A percentile compares a stretch with the other conserved stretches of the same genome.
Conservation (phyloP, 495 filamentous ascomycete genomes). For the Xanthoparmelia taractica region DNA sequence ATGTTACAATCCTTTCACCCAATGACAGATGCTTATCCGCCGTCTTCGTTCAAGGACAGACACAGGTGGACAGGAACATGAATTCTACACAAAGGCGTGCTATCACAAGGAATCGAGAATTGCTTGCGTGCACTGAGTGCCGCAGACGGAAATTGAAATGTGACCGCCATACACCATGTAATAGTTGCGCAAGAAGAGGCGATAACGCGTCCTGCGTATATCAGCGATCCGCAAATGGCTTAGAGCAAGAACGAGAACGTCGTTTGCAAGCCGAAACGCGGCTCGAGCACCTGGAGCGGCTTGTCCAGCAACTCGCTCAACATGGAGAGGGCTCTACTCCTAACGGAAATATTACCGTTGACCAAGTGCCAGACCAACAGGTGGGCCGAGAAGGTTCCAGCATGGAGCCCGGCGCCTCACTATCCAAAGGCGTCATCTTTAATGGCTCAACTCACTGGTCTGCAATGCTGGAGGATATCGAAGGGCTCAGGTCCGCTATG, state of each 20-base stretch:
- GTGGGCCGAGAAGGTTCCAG: background rate
- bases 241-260: background rate
- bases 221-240: background rate
- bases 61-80: background rate
- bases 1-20: too few relatives aligned
- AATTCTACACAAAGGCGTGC: background rate
- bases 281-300: constrained; percentile 3
- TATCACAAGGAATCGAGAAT: constrained; percentile 1
- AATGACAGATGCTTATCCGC: too few relatives aligned
- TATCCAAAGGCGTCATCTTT: constrained; percentile 20
- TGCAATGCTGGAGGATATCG: constrained; percentile 30
- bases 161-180: constrained; percentile 1
- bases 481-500: constrained; percentile 28
- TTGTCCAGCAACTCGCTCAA: constrained; percentile 5
- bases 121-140: constrained; percentile 3
- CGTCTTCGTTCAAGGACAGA: too few relatives aligned
- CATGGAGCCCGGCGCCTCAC: background rate
- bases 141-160: background rate
- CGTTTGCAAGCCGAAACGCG: background rate
- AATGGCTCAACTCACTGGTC: constrained; percentile 30
- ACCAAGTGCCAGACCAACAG: background rate
- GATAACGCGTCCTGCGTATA: background rate
- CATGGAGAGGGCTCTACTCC: background rate
- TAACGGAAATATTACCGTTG: background rate
- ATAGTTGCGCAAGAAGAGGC: background rate